Base-by-base conservation (phyloP, 2,329 filamentous ascomycete genomes). In the Calonectria fujianensis region DNA sequence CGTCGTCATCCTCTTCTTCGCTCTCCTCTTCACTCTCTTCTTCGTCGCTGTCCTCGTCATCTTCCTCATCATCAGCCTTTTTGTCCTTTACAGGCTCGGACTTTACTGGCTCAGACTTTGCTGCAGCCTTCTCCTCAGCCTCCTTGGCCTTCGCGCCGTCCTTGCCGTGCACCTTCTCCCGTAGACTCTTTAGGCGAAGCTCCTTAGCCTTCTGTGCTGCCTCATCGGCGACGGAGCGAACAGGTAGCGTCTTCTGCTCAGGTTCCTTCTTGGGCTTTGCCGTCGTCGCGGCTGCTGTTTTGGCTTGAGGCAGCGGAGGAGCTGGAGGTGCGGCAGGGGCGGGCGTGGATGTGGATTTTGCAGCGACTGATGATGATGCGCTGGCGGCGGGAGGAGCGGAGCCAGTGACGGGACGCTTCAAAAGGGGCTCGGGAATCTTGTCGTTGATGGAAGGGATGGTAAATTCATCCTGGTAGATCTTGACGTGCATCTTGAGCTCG, bases 401-500 rank as follows among this genome's bases (percentile, higher is more conserved):
- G 2, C 70, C 59, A 1, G 77, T 73, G 0, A 80, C 77, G 1
- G 78, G 74, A 10, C 77, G 80, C 69, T 80, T 81, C 48, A 81
- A 65, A 29, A 70, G 78, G 45, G 79, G 79, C 14, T 86, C 85
- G 57, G 87, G 86, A 20, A 89, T 88, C 68, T 89, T 88, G 79
- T 90, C 84, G 86, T 87, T 83, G 85, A 90, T 88, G 83, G 88
- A 83, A 41, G 90, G 89, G 78, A 91, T 90, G 64, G 90, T 92
- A 80, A 87, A 87, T 78, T 92, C 91, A 86, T 93, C 91, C 83
- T 90, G 90, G 85, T 90, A 91, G 79, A 94, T 91, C 75, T 89
- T 92, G 80, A 98, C 92, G 81, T 96, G 94, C 85, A 96, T 92
- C 85, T 96, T 95, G 75, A 99, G 91, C 86, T 98, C 96, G 85